Conservation (phyloP, 768 basidiomycete species). For the Termitomyces sp. region DNA sequence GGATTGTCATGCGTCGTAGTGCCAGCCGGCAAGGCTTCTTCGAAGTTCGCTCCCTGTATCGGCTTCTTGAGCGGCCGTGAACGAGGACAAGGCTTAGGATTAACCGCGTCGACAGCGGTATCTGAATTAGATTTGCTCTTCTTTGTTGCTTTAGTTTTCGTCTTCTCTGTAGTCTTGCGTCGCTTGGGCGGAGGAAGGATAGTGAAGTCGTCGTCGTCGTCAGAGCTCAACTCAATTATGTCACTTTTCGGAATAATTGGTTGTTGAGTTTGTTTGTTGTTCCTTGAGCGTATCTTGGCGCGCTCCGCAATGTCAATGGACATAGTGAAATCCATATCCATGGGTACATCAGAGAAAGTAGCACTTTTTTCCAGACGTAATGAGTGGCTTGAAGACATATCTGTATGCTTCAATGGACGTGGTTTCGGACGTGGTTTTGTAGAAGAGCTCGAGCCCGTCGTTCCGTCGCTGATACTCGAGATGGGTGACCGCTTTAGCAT, state of each 20-base stretch:
- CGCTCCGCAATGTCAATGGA: conserved; percentile 49
- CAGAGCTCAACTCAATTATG: conserved; percentile 41
- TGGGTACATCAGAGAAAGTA: conserved; percentile 2
- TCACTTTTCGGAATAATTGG: conserved; percentile 17
- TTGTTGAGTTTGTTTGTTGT: conserved; percentile 16
- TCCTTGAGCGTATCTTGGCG: conserved; percentile 49
- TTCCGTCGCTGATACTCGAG: not conserved
- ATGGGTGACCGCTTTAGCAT: not conserved
- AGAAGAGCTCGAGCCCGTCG: conserved; percentile 3
- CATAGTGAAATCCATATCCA: conserved; percentile 15
- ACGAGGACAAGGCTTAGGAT: conserved; percentile 7
- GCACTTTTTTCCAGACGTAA: not conserved
- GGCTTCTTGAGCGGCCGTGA: conserved; percentile 6
- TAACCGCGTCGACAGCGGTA: conserved; percentile 8
- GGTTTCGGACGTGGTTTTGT: conserved; percentile 28
- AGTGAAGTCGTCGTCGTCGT: conserved; percentile 30
- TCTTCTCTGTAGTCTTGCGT: conserved; percentile 12
- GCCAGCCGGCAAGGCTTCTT: conserved; percentile 3
- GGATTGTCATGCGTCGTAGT: conserved; percentile 4
- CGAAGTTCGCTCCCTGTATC: not conserved
- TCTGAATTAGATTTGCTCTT: conserved; percentile 14
- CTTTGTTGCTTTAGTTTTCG: conserved; percentile 21
- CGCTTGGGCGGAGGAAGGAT: conserved; percentile 22
- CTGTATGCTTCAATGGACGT: conserved; percentile 14
- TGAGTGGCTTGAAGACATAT: conserved; percentile 1